Base-by-base conservation (phyloP, 495 filamentous ascomycete genomes). In the Aspergillus leporis region DNA sequence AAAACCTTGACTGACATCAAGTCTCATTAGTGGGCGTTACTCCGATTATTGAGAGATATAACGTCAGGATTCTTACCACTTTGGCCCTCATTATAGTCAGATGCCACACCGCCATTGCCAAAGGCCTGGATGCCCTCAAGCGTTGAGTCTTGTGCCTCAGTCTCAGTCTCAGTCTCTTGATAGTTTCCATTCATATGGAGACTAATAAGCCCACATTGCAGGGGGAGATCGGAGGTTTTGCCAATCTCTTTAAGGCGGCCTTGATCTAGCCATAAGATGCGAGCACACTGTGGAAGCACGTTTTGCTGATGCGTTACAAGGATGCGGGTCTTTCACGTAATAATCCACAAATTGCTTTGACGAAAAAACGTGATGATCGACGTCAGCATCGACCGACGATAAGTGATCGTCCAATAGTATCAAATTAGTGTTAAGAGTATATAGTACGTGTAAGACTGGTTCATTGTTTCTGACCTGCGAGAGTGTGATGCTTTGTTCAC, bases 351-450 rank as follows among this genome's bases (percentile, higher is more conserved):
- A 98, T 97, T 36, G 92, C 94, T 57, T 96, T 87, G 66, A n/a
- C n/a, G 97, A 92, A 77, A 98, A 96, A 68, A 98, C 94, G 69
- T 97, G 93, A 16, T 90, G 86, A 13, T 93, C 94, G 53, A 93
- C 90, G 61, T 93, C 90, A 8, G 90, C 90, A 70, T 94, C 90
- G 5, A 94, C 90, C 9, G 90, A 90, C 10, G 87, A 90, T 14
- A 94, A 71, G 4, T 89, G 89, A 66, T 94, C 91, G 60, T 94
- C 91, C 83, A 93, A 84, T n/a, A 94, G 78, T 0, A 93, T 80
- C 31, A 93, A 83, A 59, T 92, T 88, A 8, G 90, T 84, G 61
- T 93, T 82, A n/a, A 62, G 91, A 93, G 64, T 94, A 94, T 52
- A 93, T 92, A 16, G 91, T 90, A 38, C 91, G 80, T 4, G 90